These are phyloP conservation scores for Chytriomyces sp. DNA, from an alignment of 192 early-diverging fungal species.

Conservation along the genomic window DNA sequence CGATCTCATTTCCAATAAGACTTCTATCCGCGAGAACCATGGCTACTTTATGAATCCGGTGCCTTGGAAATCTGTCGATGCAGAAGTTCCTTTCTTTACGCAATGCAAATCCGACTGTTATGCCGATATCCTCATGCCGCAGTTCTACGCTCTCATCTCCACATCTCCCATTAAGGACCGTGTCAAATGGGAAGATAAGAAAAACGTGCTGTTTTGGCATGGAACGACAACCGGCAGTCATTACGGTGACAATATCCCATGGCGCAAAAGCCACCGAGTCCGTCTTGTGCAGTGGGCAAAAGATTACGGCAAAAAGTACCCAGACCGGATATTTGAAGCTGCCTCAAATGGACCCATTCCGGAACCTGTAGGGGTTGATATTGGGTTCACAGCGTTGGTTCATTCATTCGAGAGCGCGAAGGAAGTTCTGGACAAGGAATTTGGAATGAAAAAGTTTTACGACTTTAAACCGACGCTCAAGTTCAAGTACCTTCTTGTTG, in stretches of 20 bases:
- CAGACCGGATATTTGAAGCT: neutral
- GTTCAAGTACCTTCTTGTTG: slow-evolving; percentile 29
- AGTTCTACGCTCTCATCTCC: neutral
- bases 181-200: slow-evolving; percentile 6
- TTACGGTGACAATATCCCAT: neutral
- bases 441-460: neutral
- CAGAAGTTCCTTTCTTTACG: slow-evolving; percentile 2
- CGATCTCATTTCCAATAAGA: neutral
- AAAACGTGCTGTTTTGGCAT: slow-evolving; percentile 30
- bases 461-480: neutral
- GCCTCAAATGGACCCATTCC: neutral
- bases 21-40: neutral
- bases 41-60: neutral
- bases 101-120: slow-evolving; percentile 28
- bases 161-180: neutral
- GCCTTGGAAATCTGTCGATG: neutral
- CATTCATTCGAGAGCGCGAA: neutral
- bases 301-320: neutral
- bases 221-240: slow-evolving; percentile 12
- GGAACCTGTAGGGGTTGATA: neutral
- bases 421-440: neutral
- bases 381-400: neutral
- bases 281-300: neutral
- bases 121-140: slow-evolving; percentile 19
- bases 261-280: neutral